These are phyloP conservation scores for Auriscalpium orientale DNA, from an alignment of 768 basidiomycete genomes.

Conservation along the genomic window DNA sequence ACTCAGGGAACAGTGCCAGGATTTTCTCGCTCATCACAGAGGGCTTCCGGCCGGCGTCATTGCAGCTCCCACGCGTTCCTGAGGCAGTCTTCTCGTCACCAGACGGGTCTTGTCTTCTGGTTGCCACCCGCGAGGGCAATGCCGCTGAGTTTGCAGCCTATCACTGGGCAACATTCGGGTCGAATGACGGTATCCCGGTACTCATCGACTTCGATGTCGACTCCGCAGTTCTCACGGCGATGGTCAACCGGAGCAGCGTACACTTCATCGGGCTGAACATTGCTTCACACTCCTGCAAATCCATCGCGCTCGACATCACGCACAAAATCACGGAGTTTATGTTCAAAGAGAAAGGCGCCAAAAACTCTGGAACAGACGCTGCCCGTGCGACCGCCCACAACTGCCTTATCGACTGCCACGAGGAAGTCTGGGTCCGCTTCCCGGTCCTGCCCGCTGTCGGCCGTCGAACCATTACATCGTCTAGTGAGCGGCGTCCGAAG, in stretches of 20 bases:
- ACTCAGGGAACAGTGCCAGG: conserved; percentile 34
- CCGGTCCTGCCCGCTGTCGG: conserved; percentile 48
- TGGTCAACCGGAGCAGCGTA: conserved; percentile 33
- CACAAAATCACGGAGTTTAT: conserved; percentile 48
- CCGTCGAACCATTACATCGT: conserved; percentile 34
- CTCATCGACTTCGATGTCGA: conserved; percentile 23
- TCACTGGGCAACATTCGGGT: conserved; percentile 54
- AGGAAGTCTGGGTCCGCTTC: conserved; percentile 54
- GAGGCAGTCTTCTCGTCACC: conserved; percentile 37
- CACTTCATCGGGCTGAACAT: conserved; percentile 37
- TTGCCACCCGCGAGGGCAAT: conserved; percentile 18
- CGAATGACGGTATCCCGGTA: conserved; percentile 35
- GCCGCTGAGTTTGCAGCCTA: conserved; percentile 29
- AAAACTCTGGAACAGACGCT: conserved; percentile 12
- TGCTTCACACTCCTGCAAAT: conserved; percentile 25
- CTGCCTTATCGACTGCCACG: conserved; percentile 44
- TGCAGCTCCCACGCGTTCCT: conserved; percentile 31
- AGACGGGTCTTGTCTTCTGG: conserved; percentile 47
- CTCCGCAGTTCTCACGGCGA: conserved; percentile 33
- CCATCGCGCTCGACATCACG: conserved; percentile 44
- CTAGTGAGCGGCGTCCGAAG: conserved; percentile 25
- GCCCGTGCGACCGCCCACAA: conserved; percentile 33
- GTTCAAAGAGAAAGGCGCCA: conserved; percentile 38
- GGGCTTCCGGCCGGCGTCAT: conserved; percentile 46
- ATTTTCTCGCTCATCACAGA: conserved; percentile 49